phyloP scores from a whole-genome alignment of 2,329 filamentous ascomycete species.

The Penicillium sp. region DNA sequence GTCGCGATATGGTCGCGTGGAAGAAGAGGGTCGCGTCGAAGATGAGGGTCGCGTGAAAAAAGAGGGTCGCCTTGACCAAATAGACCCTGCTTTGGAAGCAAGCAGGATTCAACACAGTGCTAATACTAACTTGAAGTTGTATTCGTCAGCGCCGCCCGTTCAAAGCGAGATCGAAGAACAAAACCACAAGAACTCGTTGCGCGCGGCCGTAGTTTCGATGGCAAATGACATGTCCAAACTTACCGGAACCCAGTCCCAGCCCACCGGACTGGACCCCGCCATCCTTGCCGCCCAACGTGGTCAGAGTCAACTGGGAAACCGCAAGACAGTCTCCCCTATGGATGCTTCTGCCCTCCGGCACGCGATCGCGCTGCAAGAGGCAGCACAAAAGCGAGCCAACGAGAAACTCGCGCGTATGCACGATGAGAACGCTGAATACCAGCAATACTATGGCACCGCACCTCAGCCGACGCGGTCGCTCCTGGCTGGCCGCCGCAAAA shows the following conservation, averaged over 20 bases:
- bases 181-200: conserved; percentile 66
- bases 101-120: conserved; percentile 63
- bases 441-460: conserved; percentile 70
- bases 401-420: conserved; percentile 78
- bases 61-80: conserved; percentile 47
- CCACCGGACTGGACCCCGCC: conserved; percentile 18
- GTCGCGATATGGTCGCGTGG: conserved; percentile 52
- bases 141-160: conserved; percentile 70
- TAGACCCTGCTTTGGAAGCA: conserved; percentile 47
- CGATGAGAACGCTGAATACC: conserved; percentile 63
- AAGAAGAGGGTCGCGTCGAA: conserved; percentile 46
- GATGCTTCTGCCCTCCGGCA: conserved; percentile 23
- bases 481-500: conserved; percentile 56
- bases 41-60: conserved; percentile 36
- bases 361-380: conserved; percentile 66
- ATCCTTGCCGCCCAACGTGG: conserved; percentile 33
- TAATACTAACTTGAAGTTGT: conserved; percentile 71
- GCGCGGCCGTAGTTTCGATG: conserved; percentile 83
- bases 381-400: conserved; percentile 79
- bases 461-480: conserved; percentile 47
- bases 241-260: conserved; percentile 43
- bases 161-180: conserved; percentile 69
- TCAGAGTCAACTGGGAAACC: conserved; percentile 32
- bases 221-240: conserved; percentile 77
- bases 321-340: conserved; percentile 31